These are phyloP conservation scores for Phylloporus arenicola DNA, from an alignment of 768 basidiomycete genomes.

Conservation along the genomic window DNA sequence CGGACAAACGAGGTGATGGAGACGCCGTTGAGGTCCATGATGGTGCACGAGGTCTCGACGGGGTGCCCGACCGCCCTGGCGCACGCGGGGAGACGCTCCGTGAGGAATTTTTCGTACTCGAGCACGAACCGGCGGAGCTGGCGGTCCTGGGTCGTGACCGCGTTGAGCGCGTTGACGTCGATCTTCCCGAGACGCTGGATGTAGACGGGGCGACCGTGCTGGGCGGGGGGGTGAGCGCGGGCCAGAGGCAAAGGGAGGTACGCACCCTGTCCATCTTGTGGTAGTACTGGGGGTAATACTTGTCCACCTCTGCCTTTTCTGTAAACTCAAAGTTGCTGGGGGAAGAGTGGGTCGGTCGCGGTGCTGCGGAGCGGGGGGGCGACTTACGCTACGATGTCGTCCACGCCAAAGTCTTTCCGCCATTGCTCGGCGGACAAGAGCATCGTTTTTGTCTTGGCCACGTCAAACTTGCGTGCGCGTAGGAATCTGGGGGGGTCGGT, in stretches of 20 bases:
- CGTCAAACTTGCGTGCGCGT: constrained; percentile 89
- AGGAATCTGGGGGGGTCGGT: constrained; percentile 56
- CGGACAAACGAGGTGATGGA: constrained; percentile 75
- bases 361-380: not conserved
- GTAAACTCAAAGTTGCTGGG: constrained; percentile 78
- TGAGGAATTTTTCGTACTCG: constrained; percentile 90
- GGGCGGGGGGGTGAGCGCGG: not conserved
- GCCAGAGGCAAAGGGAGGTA: not conserved
- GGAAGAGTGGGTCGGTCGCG: not conserved
- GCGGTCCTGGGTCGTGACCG: constrained; percentile 78
- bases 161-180: constrained; percentile 79
- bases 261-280: constrained; percentile 90
- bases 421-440: constrained; percentile 76
- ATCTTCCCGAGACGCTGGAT: constrained; percentile 89
- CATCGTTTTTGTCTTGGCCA: constrained; percentile 80
- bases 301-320: constrained; percentile 78
- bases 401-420: constrained; percentile 81
- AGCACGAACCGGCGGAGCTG: constrained; percentile 82
- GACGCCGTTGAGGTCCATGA: constrained; percentile 81
- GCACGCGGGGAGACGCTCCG: constrained; percentile 76
- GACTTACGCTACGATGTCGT: constrained; percentile 63
- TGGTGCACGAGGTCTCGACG: constrained; percentile 96
- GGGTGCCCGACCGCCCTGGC: constrained; percentile 69
- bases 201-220: constrained; percentile 96
- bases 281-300: constrained; percentile 94